Conservation (phyloP, 1,139 yeast species). For the Debaryomyces sp. region DNA sequence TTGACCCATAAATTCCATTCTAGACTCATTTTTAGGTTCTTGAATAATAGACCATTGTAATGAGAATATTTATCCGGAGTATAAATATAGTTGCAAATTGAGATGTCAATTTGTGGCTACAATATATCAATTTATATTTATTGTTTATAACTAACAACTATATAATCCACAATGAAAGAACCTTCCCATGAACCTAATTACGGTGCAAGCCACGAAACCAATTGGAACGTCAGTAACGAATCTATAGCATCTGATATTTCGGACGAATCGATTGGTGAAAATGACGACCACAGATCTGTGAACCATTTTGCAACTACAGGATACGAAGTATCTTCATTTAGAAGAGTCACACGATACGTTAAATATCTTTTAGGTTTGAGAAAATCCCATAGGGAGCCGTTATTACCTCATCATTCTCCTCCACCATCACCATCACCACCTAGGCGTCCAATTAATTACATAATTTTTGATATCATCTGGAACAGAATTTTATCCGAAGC, state of each 20-base stretch:
- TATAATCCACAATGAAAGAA: neutral
- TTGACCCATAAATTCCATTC: neutral
- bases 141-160: neutral
- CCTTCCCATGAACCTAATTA: conserved; percentile 8
- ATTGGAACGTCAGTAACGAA: conserved; percentile 15
- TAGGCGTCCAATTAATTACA: neutral
- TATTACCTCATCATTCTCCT: conserved; percentile 25
- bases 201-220: conserved; percentile 8
- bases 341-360: neutral
- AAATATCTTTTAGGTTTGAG: neutral
- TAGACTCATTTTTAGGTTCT: neutral
- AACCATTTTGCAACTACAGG: neutral
- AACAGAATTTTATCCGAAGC: conserved; percentile 21
- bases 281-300: neutral
- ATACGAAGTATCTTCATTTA: neutral
- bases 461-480: conserved; percentile 21
- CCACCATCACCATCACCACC: conserved; percentile 20
- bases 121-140: neutral
- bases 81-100: neutral
- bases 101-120: conserved; percentile 4
- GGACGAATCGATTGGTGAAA: neutral
- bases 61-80: neutral
- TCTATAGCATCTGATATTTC: conserved; percentile 5
- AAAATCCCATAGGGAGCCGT: conserved; percentile 15
- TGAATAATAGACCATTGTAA: neutral